phyloP scores from a whole-genome alignment of 1,139 yeast species.

The Kluyveromyces sp. region DNA sequence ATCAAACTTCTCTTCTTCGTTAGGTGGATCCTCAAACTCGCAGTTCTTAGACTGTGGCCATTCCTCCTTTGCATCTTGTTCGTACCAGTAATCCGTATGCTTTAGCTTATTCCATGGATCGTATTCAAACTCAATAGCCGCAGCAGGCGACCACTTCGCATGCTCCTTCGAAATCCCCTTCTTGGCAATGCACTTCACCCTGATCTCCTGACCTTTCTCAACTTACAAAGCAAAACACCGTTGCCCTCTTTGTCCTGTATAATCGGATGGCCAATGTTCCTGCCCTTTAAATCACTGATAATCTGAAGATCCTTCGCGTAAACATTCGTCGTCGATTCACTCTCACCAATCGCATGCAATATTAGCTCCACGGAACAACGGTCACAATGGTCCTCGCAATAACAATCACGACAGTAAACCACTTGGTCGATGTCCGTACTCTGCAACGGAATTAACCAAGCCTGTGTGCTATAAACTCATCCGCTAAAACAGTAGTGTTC shows the following conservation, averaged over 20 bases:
- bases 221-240: slow-evolving; percentile 85
- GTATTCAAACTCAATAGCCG: slow-evolving; percentile 96
- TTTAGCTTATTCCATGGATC: slow-evolving; percentile 98
- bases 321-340: slow-evolving; percentile 82
- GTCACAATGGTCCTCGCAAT: slow-evolving; percentile 95
- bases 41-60: slow-evolving; percentile 90
- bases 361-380: slow-evolving; percentile 86
- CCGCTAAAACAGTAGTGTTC: slow-evolving; percentile 92
- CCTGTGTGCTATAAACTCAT: slow-evolving; percentile 90
- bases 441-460: slow-evolving; percentile 78
- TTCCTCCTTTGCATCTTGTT: slow-evolving; percentile 76
- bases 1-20: slow-evolving; percentile 81
- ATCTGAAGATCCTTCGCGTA: slow-evolving; percentile 78
- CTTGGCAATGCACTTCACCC: slow-evolving; percentile 87
- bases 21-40: slow-evolving; percentile 95
- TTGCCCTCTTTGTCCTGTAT: slow-evolving; percentile 64
- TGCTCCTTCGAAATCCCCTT: slow-evolving; percentile 98
- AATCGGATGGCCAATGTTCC: slow-evolving; percentile 73
- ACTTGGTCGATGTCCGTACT: slow-evolving; percentile 75
- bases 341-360: slow-evolving; percentile 78
- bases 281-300: slow-evolving; percentile 35
- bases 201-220: slow-evolving; percentile 90
- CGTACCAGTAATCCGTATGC: slow-evolving; percentile 96
- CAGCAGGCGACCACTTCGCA: slow-evolving; percentile 96
- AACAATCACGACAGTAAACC: slow-evolving; percentile 86